These are phyloP conservation scores for Leccinum disarticulatum DNA, from an alignment of 768 basidiomycete species.

Conservation along the genomic window DNA sequence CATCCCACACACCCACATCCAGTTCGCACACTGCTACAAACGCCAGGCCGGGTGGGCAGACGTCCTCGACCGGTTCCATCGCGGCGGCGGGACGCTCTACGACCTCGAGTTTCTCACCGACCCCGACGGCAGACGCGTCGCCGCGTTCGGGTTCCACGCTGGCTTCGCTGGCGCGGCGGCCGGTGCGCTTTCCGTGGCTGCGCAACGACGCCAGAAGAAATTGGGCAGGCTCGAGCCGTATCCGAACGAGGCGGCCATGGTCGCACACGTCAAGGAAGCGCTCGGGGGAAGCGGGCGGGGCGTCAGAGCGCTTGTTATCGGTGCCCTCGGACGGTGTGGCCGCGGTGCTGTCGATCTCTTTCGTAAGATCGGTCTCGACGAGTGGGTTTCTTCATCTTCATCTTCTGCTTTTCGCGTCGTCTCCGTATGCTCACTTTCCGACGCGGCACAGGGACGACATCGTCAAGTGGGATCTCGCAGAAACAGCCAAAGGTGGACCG, in stretches of 20 bases:
- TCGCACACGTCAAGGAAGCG: conserved; percentile 62
- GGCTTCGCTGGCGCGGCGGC: conserved; percentile 98
- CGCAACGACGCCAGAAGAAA: conserved; percentile 56
- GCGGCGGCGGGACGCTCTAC: conserved; percentile 83
- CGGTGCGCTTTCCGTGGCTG: conserved; percentile 76
- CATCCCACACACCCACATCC: conserved; percentile 92
- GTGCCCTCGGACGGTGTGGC: conserved; percentile 93
- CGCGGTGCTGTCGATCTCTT: conserved; percentile 95
- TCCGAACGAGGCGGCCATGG: conserved; percentile 81
- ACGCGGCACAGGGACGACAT: conserved; percentile 71
- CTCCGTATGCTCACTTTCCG: too few species aligned
- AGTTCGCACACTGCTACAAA: conserved; percentile 99
- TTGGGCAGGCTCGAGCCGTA: conserved; percentile 79
- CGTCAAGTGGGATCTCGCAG: conserved; percentile 95
- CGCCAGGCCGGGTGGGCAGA: conserved; percentile 89
- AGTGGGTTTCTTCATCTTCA: conserved; percentile 37
- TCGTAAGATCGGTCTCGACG: conserved; percentile 90
- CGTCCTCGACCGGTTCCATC: conserved; percentile 81
- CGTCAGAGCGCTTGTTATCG: conserved; percentile 89
- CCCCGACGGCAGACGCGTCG: conserved; percentile 80
- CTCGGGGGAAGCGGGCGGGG: conserved; percentile 70
- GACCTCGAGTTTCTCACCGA: conserved; percentile 96
- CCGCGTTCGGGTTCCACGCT: conserved; percentile 97
- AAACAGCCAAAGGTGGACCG: conserved; percentile 96
- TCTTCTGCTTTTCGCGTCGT: background rate